Conservation (phyloP, 768 basidiomycete species). For the Suillus paluster region DNA sequence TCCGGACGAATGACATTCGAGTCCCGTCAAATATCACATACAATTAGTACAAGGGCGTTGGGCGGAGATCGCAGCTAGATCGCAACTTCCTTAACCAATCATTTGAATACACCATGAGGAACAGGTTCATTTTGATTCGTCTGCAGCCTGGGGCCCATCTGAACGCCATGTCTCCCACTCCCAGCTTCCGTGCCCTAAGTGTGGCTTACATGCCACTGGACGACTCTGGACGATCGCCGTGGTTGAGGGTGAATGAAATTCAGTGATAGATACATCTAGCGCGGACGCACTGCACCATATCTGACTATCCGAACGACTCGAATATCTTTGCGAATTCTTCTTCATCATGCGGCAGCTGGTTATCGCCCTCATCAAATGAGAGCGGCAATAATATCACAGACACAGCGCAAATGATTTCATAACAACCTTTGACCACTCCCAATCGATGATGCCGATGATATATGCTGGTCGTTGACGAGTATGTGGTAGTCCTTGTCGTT, state of each 20-base stretch:
- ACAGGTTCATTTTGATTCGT: background rate
- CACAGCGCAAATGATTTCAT: background rate
- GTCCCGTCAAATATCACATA: background rate
- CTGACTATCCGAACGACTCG: background rate
- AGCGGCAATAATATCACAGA: background rate
- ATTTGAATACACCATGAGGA: background rate
- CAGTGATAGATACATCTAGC: background rate
- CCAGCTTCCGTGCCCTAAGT: background rate
- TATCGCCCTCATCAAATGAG: background rate
- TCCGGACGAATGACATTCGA: background rate
- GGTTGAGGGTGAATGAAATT: background rate
- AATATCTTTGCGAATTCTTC: background rate
- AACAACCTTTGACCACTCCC: conserved; percentile 25
- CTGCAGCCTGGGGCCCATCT: background rate
- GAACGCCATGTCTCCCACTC: background rate
- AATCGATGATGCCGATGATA: conserved; percentile 32
- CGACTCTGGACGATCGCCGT: background rate
- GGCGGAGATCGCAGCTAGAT: background rate
- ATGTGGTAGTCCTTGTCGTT: conserved; percentile 31
- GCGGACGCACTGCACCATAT: background rate
- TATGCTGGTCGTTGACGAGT: conserved; percentile 26
- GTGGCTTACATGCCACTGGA: background rate
- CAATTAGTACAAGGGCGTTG: background rate
- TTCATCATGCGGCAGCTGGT: background rate
- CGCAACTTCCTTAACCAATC: background rate